Conservation (phyloP, 176 grass and related monocot genomes). For the Echinochloa phyllopogon region DNA sequence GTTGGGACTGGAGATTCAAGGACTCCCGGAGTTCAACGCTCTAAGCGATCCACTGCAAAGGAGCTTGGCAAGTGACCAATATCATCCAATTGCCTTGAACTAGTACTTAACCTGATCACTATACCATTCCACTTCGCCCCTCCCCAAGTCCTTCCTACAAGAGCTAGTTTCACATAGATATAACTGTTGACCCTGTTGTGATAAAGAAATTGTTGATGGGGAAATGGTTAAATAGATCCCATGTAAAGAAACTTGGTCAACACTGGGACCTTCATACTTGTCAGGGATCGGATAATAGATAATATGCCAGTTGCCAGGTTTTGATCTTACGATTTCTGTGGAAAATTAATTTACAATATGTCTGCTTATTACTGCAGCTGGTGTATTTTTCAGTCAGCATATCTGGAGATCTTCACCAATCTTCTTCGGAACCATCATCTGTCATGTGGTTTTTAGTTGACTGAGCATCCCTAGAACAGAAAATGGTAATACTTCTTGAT, state of each 20-base stretch:
- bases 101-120: not conserved
- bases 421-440: slow-evolving; percentile 26
- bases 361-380: not conserved
- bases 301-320: not conserved
- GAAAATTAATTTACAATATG: not conserved
- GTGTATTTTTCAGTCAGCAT: slow-evolving; percentile 18
- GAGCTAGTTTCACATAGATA: not conserved
- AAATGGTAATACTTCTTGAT: slow-evolving; percentile 30
- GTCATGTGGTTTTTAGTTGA: slow-evolving; percentile 45
- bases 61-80: no score
- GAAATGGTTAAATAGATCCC: not conserved
- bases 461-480: slow-evolving; percentile 41
- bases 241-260: slow-evolving; percentile 17
- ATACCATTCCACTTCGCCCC: not conserved
- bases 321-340: not conserved
- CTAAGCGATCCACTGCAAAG: no score
- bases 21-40: no score
- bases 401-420: slow-evolving; percentile 47
- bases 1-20: no score
- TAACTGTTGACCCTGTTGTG: not conserved
- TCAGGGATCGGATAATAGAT: slow-evolving; percentile 25
- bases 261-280: not conserved
- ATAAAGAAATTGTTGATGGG: slow-evolving; percentile 12
- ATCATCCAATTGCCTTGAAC: not conserved
- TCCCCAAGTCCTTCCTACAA: not conserved